Conservation (phyloP, 2,329 filamentous ascomycete species). For the Aspergillus jensenii region DNA sequence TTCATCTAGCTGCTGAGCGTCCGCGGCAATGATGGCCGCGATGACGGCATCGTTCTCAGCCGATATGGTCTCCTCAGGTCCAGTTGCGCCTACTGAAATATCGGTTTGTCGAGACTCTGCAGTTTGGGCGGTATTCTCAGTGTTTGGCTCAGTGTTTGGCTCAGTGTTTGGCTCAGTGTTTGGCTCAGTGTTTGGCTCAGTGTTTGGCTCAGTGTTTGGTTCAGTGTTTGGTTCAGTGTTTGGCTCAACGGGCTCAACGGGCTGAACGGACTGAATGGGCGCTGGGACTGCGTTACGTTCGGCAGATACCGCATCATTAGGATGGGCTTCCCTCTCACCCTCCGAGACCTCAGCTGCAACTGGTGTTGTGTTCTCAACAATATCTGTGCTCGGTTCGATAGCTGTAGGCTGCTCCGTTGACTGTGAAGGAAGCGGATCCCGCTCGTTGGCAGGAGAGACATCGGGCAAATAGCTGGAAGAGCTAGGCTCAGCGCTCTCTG, state of each 20-base stretch:
- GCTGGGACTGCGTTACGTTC: neutral
- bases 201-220: neutral
- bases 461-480: conserved; percentile 25
- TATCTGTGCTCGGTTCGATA: neutral
- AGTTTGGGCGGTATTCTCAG: neutral
- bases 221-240: neutral
- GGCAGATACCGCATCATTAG: neutral
- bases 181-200: neutral
- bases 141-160: neutral
- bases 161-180: neutral
- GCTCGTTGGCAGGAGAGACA: neutral
- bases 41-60: conserved; percentile 28
- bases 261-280: neutral
- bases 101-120: neutral
- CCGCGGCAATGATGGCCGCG: conserved; percentile 30
- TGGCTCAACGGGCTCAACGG: neutral
- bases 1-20: conserved; percentile 25
- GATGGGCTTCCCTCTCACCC: neutral
- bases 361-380: neutral
- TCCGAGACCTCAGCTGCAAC: neutral
- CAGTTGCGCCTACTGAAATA: neutral
- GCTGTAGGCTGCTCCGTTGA: neutral
- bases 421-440: neutral
- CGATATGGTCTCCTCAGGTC: neutral
- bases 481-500: conserved; percentile 25